Percentiles rank a stretch among this genome's conserved stretches.
phyloP scores from a whole-genome alignment of 495 filamentous ascomycete genomes.

The Gamarada debralockiae region DNA sequence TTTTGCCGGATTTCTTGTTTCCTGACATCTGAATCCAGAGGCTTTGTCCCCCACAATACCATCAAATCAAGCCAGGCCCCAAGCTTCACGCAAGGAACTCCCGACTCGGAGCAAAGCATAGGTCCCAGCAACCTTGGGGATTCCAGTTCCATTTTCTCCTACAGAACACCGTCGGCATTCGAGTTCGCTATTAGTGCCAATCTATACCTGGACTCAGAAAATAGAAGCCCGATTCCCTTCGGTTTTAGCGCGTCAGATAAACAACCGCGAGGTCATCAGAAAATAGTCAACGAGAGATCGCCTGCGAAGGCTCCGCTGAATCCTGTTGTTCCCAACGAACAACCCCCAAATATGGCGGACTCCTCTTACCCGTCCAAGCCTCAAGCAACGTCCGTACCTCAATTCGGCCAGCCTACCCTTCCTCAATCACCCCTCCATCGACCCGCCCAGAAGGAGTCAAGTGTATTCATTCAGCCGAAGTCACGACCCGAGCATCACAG shows the following conservation, averaged over 20 bases:
- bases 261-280: neutral
- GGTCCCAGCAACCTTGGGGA: slow-evolving; percentile 26
- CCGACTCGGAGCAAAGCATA: neutral
- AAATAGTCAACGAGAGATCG: slow-evolving; percentile 28
- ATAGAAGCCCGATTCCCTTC: slow-evolving; percentile 14
- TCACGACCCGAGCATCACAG: slow-evolving; percentile 22
- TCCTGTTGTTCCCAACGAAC: slow-evolving; percentile 13
- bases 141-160: slow-evolving; percentile 30
- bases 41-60: slow-evolving; percentile 15
- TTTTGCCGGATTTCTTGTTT: neutral
- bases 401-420: slow-evolving; percentile 22
- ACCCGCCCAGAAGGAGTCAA: slow-evolving; percentile 10
- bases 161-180: slow-evolving; percentile 11
- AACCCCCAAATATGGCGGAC: neutral
- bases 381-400: slow-evolving; percentile 8
- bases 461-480: slow-evolving; percentile 22
- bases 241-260: slow-evolving; percentile 7
- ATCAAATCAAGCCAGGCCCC: slow-evolving; percentile 13
- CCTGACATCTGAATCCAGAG: neutral
- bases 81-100: slow-evolving; percentile 6
- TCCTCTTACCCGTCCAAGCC: slow-evolving; percentile 4
- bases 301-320: slow-evolving; percentile 22
- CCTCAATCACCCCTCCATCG: slow-evolving; percentile 23
- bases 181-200: slow-evolving; percentile 3
- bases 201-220: neutral